These are phyloP conservation scores for Penicillium sp. DNA, from an alignment of 2,329 filamentous ascomycete species.

Conservation along the genomic window DNA sequence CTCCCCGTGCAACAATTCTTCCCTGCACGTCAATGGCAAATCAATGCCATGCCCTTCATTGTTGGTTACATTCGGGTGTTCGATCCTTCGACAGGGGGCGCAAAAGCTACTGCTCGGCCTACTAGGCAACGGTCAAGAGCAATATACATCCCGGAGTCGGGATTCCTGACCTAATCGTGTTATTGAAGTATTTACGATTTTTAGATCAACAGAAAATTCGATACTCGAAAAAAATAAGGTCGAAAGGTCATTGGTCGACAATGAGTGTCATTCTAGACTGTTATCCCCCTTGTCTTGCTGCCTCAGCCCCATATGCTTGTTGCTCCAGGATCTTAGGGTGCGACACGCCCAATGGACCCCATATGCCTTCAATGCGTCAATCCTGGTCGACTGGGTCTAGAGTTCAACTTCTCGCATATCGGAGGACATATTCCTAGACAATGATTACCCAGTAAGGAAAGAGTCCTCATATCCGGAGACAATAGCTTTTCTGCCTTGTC, in stretches of 20 bases:
- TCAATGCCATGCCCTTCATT: conserved; percentile 10
- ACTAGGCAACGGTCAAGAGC: conserved; percentile 6
- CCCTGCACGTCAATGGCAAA: conserved; percentile 6
- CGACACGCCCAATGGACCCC: conserved; percentile 1
- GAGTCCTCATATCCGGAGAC: background rate
- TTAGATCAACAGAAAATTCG: background rate
- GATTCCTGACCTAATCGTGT: background rate
- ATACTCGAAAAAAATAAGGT: background rate
- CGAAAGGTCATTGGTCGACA: conserved; percentile 7
- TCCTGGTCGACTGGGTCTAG: conserved; percentile 4
- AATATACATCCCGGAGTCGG: conserved; percentile 7
- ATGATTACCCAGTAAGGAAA: background rate
- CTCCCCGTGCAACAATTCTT: conserved; percentile 1
- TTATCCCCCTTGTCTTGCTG: conserved; percentile 11
- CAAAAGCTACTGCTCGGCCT: background rate
- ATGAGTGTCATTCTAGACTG: conserved; percentile 13
- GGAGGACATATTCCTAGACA: background rate
- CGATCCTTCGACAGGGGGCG: conserved; percentile 8
- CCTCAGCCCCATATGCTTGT: conserved; percentile 15
- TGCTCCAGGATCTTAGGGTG: conserved; percentile 19
- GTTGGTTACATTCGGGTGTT: conserved; percentile 16
- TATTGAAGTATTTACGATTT: conserved; percentile 7
- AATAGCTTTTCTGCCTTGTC: background rate
- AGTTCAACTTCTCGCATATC: background rate
- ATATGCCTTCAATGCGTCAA: background rate